Evolutionary conservation across 148 eudicot species (phyloP).

Genomic region (Mesembryanthemum crystallinum): DNA sequence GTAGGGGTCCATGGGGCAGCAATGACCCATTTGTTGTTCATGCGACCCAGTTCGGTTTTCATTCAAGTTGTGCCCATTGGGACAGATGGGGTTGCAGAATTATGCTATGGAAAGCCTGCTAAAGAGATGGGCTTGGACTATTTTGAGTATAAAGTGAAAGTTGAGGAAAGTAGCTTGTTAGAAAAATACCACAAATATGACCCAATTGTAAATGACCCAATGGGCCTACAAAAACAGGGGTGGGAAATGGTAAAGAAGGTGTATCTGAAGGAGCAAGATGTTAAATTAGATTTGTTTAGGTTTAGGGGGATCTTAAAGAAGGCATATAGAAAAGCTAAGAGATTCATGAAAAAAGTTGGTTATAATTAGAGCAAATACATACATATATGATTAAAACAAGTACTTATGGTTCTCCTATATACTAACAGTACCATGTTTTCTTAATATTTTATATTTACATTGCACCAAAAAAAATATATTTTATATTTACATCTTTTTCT

Average conservation of each 20-base stretch:
- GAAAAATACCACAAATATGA: constrained; percentile 29
- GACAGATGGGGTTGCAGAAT: constrained; percentile 30
- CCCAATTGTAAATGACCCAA: constrained; percentile 28
- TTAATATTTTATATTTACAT: no score
- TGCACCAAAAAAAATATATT: no score
- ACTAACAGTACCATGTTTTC: background rate
- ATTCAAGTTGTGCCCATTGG: constrained; percentile 49
- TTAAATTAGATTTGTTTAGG: constrained; percentile 37
- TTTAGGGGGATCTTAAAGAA: constrained; percentile 37
- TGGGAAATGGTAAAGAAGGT: constrained; percentile 37
- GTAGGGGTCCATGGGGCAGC: constrained; percentile 35
- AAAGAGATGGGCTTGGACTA: constrained; percentile 46
- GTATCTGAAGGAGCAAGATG: constrained; percentile 57
- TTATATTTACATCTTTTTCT: no score
- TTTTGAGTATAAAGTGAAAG: constrained; percentile 32
- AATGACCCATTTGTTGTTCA: constrained; percentile 26
- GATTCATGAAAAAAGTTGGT: constrained; percentile 35
- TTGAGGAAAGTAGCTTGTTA: constrained; percentile 43
- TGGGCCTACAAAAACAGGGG: constrained; percentile 12
- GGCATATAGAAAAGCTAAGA: constrained; percentile 50
- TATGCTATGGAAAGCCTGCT: constrained; percentile 41
- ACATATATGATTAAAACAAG: background rate
- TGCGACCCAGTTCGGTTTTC: constrained; percentile 23
- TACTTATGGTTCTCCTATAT: no score
- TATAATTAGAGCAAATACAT: background rate